Base-by-base conservation (phyloP, 169 alveolate species). In the Plasmodium ovale region DNA sequence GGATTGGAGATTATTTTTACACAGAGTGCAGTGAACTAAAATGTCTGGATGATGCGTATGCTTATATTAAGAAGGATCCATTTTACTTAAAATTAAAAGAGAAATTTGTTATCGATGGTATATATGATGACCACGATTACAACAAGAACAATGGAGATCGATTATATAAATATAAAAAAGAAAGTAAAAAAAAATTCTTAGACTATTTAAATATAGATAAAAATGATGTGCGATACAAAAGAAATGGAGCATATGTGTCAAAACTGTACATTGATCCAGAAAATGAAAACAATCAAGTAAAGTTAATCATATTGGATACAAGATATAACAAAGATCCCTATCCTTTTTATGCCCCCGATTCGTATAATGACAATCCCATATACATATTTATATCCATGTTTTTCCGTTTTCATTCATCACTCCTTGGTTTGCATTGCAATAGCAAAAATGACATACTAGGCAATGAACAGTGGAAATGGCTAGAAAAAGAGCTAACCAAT, bases 401-500 rank as follows among this genome's bases (percentile, higher is more conserved):
- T 21, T 27, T 23, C 3, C 82, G 96, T 39, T 16, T 88, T 9
- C 62, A 89, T 65, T 88, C 90, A 44, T 73, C 73, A 10, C 21
- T 91, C 14, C 85, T 93, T 72, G 96, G 96, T 91, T 74, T 94
- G 21, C 82, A 92, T 5, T 92, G 95, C 53, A 65, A 92, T 35
- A 95, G 95, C 87, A 64, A 65, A 19, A 98, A 97, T 27, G 98
- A 96, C 72, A 85, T 95, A 27, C 67, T 96, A 87, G 98, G 98
- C 6, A 94, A 92, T 47, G 98, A 94, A 47, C 98, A 96, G 74
- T 96, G 98, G 98, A 29, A 71, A 35, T 96, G 98, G 98, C 90
- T 96, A 12, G 96, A 96, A 87, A 92, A 92, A 23, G 98, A 96
- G 69, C 94, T 96, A 16, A 87, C 93, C 67, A 87, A 95, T 70